Conservation (phyloP, 1,139 yeast genomes). For the Pichia kudriavzevii region DNA sequence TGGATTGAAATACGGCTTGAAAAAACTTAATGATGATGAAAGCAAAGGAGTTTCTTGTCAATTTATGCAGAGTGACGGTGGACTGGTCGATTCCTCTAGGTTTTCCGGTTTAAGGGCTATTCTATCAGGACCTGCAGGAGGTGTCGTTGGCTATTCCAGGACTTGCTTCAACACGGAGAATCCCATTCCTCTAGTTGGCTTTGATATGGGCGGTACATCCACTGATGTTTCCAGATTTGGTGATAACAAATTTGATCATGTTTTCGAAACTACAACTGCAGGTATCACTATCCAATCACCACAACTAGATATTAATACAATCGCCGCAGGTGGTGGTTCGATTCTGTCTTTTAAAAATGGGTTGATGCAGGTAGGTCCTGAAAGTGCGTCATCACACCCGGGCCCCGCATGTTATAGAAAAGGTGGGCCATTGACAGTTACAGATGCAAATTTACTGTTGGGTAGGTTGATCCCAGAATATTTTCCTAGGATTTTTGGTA, state of each 20-base stretch:
- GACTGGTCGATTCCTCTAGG: constrained; percentile 38
- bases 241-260: constrained; percentile 42
- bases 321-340: constrained; percentile 60
- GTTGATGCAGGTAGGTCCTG: constrained; percentile 51
- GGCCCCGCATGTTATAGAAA: constrained; percentile 56
- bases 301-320: constrained; percentile 50
- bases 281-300: constrained; percentile 52
- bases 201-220: constrained; percentile 60
- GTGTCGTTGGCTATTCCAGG: constrained; percentile 49
- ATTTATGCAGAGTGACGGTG: constrained; percentile 60
- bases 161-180: constrained; percentile 41
- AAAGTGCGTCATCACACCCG: constrained; percentile 55
- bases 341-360: constrained; percentile 47
- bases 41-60: constrained; percentile 29
- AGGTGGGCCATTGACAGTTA: constrained; percentile 51
- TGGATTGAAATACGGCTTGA: constrained; percentile 50
- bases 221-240: constrained; percentile 49
- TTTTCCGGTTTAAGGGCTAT: constrained; percentile 49
- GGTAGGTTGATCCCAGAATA: constrained; percentile 48
- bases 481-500: constrained; percentile 53
- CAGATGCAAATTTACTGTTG: constrained; percentile 50
- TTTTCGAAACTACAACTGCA: constrained; percentile 49
- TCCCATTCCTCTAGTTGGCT: constrained; percentile 43
- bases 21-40: constrained; percentile 25
- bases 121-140: constrained; percentile 58